Conservation (phyloP, 1,284 basidiomycete genomes). For the Cutaneotrichosporon mucoides region DNA sequence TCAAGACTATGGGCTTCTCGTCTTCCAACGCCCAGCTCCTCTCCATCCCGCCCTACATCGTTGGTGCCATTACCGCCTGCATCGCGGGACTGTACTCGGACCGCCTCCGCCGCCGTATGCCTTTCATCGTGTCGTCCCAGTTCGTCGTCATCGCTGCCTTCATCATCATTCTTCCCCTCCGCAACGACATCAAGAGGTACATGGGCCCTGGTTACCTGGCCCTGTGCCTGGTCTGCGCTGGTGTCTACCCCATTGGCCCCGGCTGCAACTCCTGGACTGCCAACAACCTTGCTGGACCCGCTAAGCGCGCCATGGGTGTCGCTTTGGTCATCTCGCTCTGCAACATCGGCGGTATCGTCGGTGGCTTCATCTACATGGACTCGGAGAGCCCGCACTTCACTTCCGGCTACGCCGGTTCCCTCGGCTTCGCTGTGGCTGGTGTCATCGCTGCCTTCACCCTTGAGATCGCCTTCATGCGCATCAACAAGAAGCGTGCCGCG, state of each 20-base stretch:
- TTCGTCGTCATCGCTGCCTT: conserved; percentile 17
- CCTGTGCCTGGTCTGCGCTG: conserved; percentile 27
- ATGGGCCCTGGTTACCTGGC: conserved; percentile 24
- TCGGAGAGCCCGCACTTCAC: conserved; percentile 15
- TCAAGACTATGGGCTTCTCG: conserved; percentile 23
- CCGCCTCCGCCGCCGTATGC: conserved; percentile 15
- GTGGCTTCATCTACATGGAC: conserved; percentile 18
- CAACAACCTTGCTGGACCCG: conserved; percentile 31
- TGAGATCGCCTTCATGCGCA: conserved; percentile 15
- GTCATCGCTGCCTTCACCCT: conserved; percentile 6
- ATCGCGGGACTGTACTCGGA: conserved; percentile 24
- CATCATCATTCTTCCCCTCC: conserved; percentile 13
- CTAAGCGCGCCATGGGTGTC: conserved; percentile 31
- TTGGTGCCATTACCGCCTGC: conserved; percentile 21
- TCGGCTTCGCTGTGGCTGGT: conserved; percentile 26
- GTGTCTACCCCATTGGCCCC: conserved; percentile 31
- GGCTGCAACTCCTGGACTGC: conserved; percentile 27
- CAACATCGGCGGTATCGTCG: conserved; percentile 28
- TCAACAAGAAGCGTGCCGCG: conserved; percentile 25
- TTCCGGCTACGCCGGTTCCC: conserved; percentile 31
- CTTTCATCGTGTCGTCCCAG: conserved; percentile 19
- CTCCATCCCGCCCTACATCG: conserved; percentile 30
- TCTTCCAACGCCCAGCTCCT: conserved; percentile 30
- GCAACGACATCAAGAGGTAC: conserved; percentile 10
- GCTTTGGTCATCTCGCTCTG: conserved; percentile 26